Evolutionary conservation across 164 flowering plant genomes (phyloP).

Genomic region (Nymphaea colorata): DNA sequence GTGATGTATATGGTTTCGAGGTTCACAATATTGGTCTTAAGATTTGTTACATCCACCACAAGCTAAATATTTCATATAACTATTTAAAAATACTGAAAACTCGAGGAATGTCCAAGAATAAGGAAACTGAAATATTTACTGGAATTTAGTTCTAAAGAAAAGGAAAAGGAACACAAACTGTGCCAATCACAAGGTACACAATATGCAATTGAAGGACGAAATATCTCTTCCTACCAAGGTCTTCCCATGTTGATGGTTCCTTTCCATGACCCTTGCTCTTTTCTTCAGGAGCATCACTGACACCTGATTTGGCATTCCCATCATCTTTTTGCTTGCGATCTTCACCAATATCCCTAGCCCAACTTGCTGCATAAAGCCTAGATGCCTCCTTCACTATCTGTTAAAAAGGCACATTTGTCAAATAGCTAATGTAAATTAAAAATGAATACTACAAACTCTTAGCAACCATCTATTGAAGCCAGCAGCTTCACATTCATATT

Average conservation of each 20-base stretch:
- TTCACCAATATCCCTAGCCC: slow-evolving; percentile 94
- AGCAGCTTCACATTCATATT: background rate
- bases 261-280: slow-evolving; percentile 16
- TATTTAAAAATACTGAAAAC: no score
- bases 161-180: background rate
- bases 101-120: background rate
- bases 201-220: background rate
- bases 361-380: slow-evolving; percentile 80
- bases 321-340: slow-evolving; percentile 71
- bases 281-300: slow-evolving; percentile 15
- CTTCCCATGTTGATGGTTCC: slow-evolving; percentile 72
- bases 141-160: background rate
- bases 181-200: background rate
- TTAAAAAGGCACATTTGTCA: background rate
- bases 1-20: no score
- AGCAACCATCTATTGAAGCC: background rate
- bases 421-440: background rate
- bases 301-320: slow-evolving; percentile 24
- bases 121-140: background rate
- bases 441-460: background rate
- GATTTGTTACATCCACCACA: no score
- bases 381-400: slow-evolving; percentile 73
- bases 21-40: no score
- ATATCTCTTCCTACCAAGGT: slow-evolving; percentile 46
- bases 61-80: no score